Percentiles rank a stretch among this genome's conserved stretches.
phyloP scores from a whole-genome alignment of 129 eudicot species.

The Escallonia rubra region DNA sequence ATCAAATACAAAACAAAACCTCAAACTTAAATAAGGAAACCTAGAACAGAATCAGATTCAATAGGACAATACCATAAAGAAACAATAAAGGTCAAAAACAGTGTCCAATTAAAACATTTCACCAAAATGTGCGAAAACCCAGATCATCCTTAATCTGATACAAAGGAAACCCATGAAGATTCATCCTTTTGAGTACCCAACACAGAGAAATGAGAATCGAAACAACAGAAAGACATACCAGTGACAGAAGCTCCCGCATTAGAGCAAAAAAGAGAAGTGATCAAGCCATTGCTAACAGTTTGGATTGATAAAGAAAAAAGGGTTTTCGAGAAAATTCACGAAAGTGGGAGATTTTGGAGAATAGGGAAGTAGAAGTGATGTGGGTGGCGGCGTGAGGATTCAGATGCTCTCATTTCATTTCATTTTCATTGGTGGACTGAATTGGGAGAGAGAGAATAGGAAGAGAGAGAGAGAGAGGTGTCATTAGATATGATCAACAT shows the following conservation, averaged over 20 bases:
- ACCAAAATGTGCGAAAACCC: neutral
- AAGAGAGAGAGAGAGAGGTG: too few relatives aligned
- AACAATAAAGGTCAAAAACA: neutral
- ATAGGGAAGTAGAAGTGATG: neutral
- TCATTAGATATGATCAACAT: too few relatives aligned
- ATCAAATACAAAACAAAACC: neutral
- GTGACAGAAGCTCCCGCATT: neutral
- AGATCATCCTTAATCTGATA: neutral
- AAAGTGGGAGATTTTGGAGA: neutral
- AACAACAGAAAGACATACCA: conserved; percentile 3
- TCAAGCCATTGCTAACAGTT: neutral
- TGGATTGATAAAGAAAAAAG: neutral
- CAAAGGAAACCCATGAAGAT: neutral
- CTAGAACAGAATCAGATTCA: neutral
- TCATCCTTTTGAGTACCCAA: neutral
- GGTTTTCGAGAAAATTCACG: neutral
- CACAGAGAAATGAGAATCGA: neutral
- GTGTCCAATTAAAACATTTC: neutral
- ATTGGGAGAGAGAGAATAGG: neutral
- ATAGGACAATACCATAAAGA: neutral
- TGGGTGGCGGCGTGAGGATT: conserved; percentile 20
- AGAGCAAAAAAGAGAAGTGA: neutral
- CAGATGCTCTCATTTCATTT: neutral
- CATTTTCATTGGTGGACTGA: neutral
- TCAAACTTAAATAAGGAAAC: neutral